Evolutionary conservation across 1,284 basidiomycete genomes (phyloP), one percentile per base, ranked within the genome.

Genomic region (Xerocomus amazonicus): DNA sequence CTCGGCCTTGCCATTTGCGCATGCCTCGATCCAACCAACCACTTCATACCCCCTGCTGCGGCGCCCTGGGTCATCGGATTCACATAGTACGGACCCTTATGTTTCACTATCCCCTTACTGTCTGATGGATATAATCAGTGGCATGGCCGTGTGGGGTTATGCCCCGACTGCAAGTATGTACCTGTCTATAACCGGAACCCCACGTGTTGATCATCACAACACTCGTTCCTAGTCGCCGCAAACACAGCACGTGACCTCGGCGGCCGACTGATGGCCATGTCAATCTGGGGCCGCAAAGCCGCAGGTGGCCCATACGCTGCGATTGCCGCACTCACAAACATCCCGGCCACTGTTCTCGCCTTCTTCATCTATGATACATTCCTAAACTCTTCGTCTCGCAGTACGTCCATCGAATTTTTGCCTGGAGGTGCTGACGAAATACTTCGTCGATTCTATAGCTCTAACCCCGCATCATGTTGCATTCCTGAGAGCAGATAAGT

Each of bases 201-300:
- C 19, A 16, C 9, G 56, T 33, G 41, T 48, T 43, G 12, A 47
- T 32, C 26, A 42, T 28, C 46, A 42, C 6, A 12, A 37, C 31
- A 12, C 3, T 29, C 16, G 7, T n/a, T 6, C 44, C 6, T 49
- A 81, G 79, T 87, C 50, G 75, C 81, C 12, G 71, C 82, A 16
- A 87, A 87, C 62, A 67, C 81, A 2, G 84, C 84, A 29, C 80
- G 84, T 56, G 85, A 87, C 59, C 38, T 88, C 42, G 85, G 84
- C 16, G 81, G 74, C 3, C 77, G 84, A 14, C 55, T 87, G 23
- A 73, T 75, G 53, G 78, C 73, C 5, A 55, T 86, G 59, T 72
- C 79, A 0, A 73, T 86, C 41, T 87, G 79, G 75, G 84, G 84
- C 4, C 59, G 38, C 3, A 56, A 67, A 50, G 83, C 82, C 16